Evolutionary conservation across 2,329 filamentous ascomycete species (phyloP).

Genomic region (Metarhizium robertsii): DNA sequence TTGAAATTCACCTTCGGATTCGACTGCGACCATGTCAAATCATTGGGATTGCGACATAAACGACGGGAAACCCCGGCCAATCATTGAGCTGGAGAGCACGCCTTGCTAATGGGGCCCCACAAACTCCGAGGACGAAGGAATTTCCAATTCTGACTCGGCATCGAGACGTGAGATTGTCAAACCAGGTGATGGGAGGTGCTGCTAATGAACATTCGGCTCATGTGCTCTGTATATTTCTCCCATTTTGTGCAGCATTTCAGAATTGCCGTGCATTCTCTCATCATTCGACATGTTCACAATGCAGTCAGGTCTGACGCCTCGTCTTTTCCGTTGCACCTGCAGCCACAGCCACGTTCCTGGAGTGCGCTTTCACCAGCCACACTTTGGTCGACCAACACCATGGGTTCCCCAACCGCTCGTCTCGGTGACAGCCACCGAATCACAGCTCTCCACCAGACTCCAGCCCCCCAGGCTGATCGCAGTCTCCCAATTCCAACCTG

Average conservation of each 20-base stretch:
- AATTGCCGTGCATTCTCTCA: too few relatives aligned
- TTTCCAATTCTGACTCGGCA: background rate
- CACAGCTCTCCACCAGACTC: constrained; percentile 4
- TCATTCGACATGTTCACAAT: too few relatives aligned
- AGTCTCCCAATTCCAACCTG: background rate
- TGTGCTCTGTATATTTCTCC: too few relatives aligned
- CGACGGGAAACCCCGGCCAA: background rate
- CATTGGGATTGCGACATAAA: background rate
- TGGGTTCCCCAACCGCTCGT: background rate
- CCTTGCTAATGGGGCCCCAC: background rate
- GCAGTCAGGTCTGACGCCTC: too few relatives aligned
- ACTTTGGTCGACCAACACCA: background rate
- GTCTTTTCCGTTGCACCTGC: too few relatives aligned
- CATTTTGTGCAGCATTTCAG: too few relatives aligned
- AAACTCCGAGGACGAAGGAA: background rate
- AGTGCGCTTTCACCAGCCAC: background rate
- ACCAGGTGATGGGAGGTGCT: too few relatives aligned
- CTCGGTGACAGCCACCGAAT: constrained; percentile 8
- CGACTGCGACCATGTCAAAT: too few relatives aligned
- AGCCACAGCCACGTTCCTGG: background rate
- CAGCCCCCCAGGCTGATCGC: background rate
- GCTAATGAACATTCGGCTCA: too few relatives aligned
- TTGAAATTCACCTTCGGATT: background rate
- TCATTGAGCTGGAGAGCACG: background rate
- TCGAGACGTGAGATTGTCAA: too few relatives aligned